These are phyloP conservation scores for Coccomyxa subellipsoidea DNA, from an alignment of 163 green algal genomes.

Conservation along the genomic window DNA sequence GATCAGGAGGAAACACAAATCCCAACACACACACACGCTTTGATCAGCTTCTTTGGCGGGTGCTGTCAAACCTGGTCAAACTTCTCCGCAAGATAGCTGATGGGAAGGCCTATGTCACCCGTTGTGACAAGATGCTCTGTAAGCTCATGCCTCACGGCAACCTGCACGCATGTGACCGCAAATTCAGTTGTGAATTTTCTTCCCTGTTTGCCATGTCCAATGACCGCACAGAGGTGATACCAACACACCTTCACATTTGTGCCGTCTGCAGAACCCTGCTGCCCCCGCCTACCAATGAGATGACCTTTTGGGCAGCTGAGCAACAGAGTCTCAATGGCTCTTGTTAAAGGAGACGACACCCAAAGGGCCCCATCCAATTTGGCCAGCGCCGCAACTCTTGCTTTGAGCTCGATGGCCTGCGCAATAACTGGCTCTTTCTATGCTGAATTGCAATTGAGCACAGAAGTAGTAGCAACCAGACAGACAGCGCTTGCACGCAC, in stretches of 20 bases:
- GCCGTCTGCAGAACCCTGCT: background rate
- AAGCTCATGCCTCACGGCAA: constrained; percentile 26
- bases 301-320: constrained; percentile 20
- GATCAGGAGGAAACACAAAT: background rate
- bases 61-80: constrained; percentile 60
- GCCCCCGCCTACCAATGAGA: background rate
- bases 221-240: background rate
- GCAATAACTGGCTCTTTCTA: background rate
- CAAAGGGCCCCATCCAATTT: constrained; percentile 50
- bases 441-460: background rate
- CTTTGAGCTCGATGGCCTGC: background rate
- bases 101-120: constrained; percentile 61
- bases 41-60: no score
- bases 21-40: background rate
- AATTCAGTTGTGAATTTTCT: background rate
- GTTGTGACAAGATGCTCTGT: constrained; percentile 58
- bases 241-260: background rate
- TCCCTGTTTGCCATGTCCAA: background rate
- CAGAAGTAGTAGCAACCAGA: background rate
- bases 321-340: constrained; percentile 67
- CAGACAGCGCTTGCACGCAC: constrained; percentile 7
- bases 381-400: background rate
- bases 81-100: constrained; percentile 32
- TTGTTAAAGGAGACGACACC: constrained; percentile 59
- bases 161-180: constrained; percentile 19